Conservation (phyloP, 2,329 filamentous ascomycete species). For the Zarea fungicola region DNA sequence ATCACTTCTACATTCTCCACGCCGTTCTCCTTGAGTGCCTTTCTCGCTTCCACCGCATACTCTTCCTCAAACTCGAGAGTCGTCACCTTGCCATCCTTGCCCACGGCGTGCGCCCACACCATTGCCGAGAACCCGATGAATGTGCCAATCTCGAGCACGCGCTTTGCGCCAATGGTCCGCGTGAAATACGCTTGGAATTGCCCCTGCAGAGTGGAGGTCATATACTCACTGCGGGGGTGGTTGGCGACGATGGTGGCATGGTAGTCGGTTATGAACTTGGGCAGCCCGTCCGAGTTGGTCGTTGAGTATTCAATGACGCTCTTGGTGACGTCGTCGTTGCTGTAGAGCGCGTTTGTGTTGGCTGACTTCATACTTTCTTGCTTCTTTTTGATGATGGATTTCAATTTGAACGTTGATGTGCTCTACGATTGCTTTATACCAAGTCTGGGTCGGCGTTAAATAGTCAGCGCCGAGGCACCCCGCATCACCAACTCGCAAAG, state of each 20-base stretch:
- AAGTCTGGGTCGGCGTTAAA: no score
- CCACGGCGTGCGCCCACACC: constrained; percentile 37
- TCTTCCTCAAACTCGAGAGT: constrained; percentile 41
- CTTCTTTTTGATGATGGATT: not conserved
- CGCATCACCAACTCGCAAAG: no score
- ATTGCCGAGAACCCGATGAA: constrained; percentile 38
- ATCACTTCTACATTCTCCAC: constrained; percentile 42
- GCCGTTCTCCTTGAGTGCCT: constrained; percentile 33
- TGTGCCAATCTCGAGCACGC: constrained; percentile 38
- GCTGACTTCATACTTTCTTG: constrained; percentile 31
- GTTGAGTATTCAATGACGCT: constrained; percentile 40
- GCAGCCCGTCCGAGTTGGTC: constrained; percentile 36
- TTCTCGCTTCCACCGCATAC: constrained; percentile 37
- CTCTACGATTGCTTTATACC: no score
- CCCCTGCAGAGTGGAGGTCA: constrained; percentile 31
- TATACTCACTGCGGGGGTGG: constrained; percentile 22
- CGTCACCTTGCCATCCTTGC: constrained; percentile 32
- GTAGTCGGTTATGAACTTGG: constrained; percentile 35
- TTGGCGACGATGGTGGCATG: constrained; percentile 26
- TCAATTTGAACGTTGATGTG: no score
- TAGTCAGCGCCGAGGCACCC: no score
- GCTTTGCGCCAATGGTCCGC: constrained; percentile 31
- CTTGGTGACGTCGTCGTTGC: constrained; percentile 34
- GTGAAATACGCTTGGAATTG: constrained; percentile 31
- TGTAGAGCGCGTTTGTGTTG: constrained; percentile 35